phyloP scores from a whole-genome alignment of 768 basidiomycete species.

The Hysterangium stoloniferum region DNA sequence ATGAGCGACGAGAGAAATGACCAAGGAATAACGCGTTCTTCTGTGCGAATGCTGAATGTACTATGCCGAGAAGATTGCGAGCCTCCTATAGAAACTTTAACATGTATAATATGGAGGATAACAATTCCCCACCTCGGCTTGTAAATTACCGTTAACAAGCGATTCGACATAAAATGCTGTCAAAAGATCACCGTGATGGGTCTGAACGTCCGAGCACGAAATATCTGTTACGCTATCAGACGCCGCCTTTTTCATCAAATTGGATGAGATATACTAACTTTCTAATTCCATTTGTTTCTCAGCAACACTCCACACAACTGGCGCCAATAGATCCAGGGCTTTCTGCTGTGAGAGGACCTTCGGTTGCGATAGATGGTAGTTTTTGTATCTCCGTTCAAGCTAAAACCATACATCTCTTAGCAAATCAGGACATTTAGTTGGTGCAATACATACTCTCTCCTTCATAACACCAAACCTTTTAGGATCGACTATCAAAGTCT shows the following conservation, averaged over 20 bases:
- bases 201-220: slow-evolving; percentile 28
- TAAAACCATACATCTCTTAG: slow-evolving; percentile 18
- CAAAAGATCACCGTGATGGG: slow-evolving; percentile 28
- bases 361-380: slow-evolving; percentile 36
- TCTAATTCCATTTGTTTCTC: slow-evolving; percentile 32
- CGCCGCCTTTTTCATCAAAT: not conserved
- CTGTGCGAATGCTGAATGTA: too few relatives aligned
- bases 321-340: slow-evolving; percentile 29
- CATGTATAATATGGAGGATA: too few relatives aligned
- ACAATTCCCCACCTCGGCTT: slow-evolving; percentile 28
- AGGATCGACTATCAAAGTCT: slow-evolving; percentile 30
- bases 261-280: slow-evolving; percentile 18
- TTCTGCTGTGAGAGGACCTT: slow-evolving; percentile 28
- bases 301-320: slow-evolving; percentile 33
- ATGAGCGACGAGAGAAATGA: not conserved
- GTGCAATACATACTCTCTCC: slow-evolving; percentile 41
- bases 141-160: slow-evolving; percentile 37
- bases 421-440: too few relatives aligned
- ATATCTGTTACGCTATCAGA: slow-evolving; percentile 21
- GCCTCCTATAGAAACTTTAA: too few relatives aligned
- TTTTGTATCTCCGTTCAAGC: slow-evolving; percentile 33
- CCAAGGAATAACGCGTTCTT: too few relatives aligned
- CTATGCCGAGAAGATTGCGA: too few relatives aligned
- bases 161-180: slow-evolving; percentile 29
- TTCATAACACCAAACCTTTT: slow-evolving; percentile 36